phyloP scores from a whole-genome alignment of 2,329 filamentous ascomycete genomes.

The Hymenoscyphus fraxineus region DNA sequence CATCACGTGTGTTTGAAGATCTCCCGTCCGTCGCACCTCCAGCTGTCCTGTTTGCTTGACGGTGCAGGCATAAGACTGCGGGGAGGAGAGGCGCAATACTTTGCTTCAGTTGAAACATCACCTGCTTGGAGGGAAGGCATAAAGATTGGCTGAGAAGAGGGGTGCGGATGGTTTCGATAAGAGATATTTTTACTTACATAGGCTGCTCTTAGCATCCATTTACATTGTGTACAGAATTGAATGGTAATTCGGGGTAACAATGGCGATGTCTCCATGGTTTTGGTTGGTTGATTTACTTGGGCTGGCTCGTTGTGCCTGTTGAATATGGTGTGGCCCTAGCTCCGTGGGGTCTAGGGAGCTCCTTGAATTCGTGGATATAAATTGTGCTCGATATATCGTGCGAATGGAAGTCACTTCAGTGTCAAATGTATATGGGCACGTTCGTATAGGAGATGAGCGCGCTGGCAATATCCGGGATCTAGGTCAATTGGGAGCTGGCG shows the following conservation, averaged over 20 bases:
- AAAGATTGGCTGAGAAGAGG: not conserved
- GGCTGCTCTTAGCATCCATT: slow-evolving; percentile 80
- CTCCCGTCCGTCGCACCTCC: too few species aligned
- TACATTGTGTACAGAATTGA: slow-evolving; percentile 88
- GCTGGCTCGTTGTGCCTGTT: not conserved
- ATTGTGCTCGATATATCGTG: not conserved
- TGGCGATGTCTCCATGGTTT: slow-evolving; percentile 16
- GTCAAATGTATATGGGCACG: not conserved
- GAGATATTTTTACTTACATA: slow-evolving; percentile 56
- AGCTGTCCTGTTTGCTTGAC: not conserved
- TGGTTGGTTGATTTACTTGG: not conserved
- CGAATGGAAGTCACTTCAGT: not conserved
- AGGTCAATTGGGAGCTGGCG: not conserved
- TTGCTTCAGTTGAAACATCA: not conserved
- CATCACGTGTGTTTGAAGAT: slow-evolving; percentile 8
- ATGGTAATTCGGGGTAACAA: slow-evolving; percentile 75
- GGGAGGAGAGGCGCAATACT: not conserved
- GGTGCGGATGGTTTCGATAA: not conserved
- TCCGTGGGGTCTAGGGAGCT: slow-evolving; percentile 2
- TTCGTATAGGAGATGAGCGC: not conserved
- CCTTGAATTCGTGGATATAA: slow-evolving; percentile 1
- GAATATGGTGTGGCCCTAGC: slow-evolving; percentile 3
- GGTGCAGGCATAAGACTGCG: slow-evolving; percentile 6
- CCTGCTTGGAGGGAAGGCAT: slow-evolving; percentile 1
- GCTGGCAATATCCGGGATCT: not conserved